A percentile compares a stretch with the other conserved stretches of the same genome.
Conservation (phyloP, 192 early-diverging fungal species). For the Piromyces finnis region DNA sequence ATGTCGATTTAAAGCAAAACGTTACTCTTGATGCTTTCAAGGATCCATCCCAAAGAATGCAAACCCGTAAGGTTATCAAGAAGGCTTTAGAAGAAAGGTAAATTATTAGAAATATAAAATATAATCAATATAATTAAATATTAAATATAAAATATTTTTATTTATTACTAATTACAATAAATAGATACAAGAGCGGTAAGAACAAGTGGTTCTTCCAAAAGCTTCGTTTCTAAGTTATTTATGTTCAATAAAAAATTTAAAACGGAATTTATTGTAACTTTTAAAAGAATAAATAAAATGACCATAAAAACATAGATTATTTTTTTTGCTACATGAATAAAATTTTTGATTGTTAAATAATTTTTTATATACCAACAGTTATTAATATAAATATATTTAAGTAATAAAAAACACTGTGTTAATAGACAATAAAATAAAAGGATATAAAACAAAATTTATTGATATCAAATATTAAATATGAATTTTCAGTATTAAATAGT, state of each 20-base stretch:
- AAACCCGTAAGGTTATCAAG: conserved; percentile 87
- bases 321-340: no score
- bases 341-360: no score
- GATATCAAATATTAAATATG: no score
- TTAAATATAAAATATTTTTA: background rate
- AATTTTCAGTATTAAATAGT: no score
- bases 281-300: background rate
- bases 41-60: conserved; percentile 79
- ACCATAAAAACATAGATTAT: background rate
- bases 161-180: no score
- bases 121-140: background rate
- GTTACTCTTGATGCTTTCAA: conserved; percentile 78
- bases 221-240: conserved; percentile 68
- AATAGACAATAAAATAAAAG: no score
- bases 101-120: background rate
- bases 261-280: background rate
- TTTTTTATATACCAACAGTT: no score
- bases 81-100: conserved; percentile 78
- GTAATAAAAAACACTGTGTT: no score
- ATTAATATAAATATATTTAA: no score
- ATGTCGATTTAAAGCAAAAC: conserved; percentile 83
- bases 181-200: conserved; percentile 89
- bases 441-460: no score
- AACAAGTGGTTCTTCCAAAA: conserved; percentile 99
- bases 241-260: background rate